Evolutionary conservation across 2,329 filamentous ascomycete species (phyloP), one percentile per base, ranked within the genome.

Genomic region (Colletotrichum orchidophilum): DNA sequence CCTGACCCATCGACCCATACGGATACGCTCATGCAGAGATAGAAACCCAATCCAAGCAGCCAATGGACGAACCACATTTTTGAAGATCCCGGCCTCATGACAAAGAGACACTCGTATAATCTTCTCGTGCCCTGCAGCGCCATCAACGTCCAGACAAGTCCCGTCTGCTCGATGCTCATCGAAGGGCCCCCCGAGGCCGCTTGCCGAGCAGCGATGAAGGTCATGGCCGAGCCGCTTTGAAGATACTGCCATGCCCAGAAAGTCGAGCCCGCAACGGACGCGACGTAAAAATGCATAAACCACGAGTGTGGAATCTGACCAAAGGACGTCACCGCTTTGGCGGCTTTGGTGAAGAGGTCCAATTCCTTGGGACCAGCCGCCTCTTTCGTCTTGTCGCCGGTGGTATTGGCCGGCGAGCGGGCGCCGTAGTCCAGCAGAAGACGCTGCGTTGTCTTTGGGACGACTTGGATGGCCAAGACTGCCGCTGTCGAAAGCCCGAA

Each of bases 11-110:
- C 94, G 70, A 97, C 87, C 95, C 95, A 98, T 39, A 97, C 84
- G 5, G 93, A 89, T 57, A 97, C 78, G 64, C 91, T 91, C 76
- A 94, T 92, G 69, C 85, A 85, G 6, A 91, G 77, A 81, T 99
- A 99, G 81, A 94, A 98, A 11, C 83, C 81, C 60, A 96, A 81
- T 0, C 95, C 96, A 50, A 98, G 80, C 18, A 92, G 74, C 92
- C 94, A 98, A 79, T 97, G 93, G 18, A 91, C 88, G 73, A 95
- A 82, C 90, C 92, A 95, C 96, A 99, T 99, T 66, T 85, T 89
- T 21, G 94, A 94, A 26, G 86, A 86, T 3, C 91, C 94, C 4
- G 91, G 87, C 77, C 89, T 92, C 61, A 87, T 83, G 66, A 96
- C 87, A 52, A 82, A 81, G 52, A 91, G 77, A 75, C 91, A 93